Base-by-base conservation (phyloP, 1,139 yeast species). In the Scheffersomyces titani region DNA sequence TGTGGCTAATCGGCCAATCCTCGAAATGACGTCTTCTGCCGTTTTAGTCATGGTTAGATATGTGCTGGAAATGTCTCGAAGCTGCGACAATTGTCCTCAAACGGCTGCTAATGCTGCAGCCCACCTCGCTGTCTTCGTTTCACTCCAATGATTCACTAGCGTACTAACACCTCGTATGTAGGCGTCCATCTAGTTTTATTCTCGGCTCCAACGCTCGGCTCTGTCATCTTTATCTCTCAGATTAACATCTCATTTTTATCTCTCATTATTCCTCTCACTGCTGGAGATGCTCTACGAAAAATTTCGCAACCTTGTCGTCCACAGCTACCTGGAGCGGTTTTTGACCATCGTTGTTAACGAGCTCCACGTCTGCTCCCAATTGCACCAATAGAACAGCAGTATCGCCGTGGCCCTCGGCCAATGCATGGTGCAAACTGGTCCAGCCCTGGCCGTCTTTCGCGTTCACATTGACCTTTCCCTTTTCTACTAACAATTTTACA, bases 381-480 rank as follows among this genome's bases (percentile, higher is more conserved):
- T 80, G 78, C 5, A 87, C 85, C 52, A 93, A 74, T 49, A 76
- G 66, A 1, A 85, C 80, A 0, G 90, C 97, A 7, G 86, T 84
- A 57, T 91, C 97, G 1, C 88, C 93, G 67, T 89, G 88, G 0
- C 98, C 98, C 70, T 93, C 99, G 0, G 97, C 94, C 55, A 90
- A 74, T 0, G 98, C 97, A 70, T 92, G 97, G 70, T 92, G 97
- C 62, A 93, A 71, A 0, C 97, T 87, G 0, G 97, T 90, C 93
- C 96, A 91, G 0, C 97, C 96, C 54, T 82, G 80, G 19, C 65
- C 64, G 68, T 93, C 98, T 49, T 83, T 81, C 5, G 86, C 79
- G 66, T 92, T 90, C 30, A 92, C 68, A 19, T 91, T 89, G 2
- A 88, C 85, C 54, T 82, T 82, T 13, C 84, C 83, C 7, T 78